Evolutionary conservation across 768 basidiomycete species (phyloP), one percentile per base, ranked within the genome.

Genomic region (Mycena pura): DNA sequence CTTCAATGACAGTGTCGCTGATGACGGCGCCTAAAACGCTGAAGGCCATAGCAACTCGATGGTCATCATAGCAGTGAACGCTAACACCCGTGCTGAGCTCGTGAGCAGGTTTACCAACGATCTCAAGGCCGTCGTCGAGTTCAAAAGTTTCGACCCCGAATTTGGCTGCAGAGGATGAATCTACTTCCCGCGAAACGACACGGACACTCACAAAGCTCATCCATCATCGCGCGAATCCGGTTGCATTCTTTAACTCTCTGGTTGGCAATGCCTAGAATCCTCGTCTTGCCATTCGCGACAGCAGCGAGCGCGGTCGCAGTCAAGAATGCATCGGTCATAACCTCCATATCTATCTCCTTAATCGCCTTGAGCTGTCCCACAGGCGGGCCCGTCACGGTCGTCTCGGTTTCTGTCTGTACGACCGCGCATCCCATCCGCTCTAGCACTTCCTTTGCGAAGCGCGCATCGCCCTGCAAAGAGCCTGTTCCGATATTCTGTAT

Each of bases 271-370:
- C 97, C 96, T 47, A 91, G 72, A 66, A 99, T 98, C 60, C 93
- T 83, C 9, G 95, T 91, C 64, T 86, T 86, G 10, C 85, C 87
- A 38, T 74, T 73, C 0, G 87, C 79, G 21, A 97, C 92, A 55
- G 97, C 96, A 51, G 94, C 96, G 19, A 99, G 78, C 8, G 90
- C 95, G 11, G 88, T 91, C 9, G 97, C 96, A 3, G 96, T 98
- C 78, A 99, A 84, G 81, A 99, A 99, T 21, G 96, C 97, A 73
- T 99, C 97, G 7, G 97, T 99, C 97, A 99, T 99, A n/a, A 90
- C 89, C 75, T 97, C 95, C 97, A 99, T 99, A 72, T 99, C 94
- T 21, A 98, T 87, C 67, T 89, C 84, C 50, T 91, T 92, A 48
- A 97, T 82, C 2, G 92, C 92, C 65, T 88, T 88, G 47, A 99